A percentile compares a stretch with the other conserved stretches of the same genome.
These are phyloP conservation scores for Mycogone perniciosa DNA, from an alignment of 2,329 filamentous ascomycete species.

Conservation along the genomic window DNA sequence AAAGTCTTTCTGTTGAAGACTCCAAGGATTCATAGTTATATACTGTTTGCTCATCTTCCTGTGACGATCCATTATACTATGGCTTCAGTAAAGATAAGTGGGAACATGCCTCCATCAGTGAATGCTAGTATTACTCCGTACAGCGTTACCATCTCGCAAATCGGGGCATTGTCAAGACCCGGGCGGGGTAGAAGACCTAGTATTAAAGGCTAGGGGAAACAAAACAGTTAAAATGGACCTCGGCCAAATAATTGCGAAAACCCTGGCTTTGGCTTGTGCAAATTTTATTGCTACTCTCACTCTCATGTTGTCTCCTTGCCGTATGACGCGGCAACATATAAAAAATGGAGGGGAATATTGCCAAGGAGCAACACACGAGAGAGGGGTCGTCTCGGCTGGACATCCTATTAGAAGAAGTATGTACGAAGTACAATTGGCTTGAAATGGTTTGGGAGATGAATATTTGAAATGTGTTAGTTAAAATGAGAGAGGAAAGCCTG, in stretches of 20 bases:
- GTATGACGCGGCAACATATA: background rate
- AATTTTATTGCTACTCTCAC: background rate
- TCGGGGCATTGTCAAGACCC: background rate
- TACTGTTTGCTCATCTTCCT: background rate
- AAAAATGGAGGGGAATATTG: no score
- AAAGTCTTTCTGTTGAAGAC: no score
- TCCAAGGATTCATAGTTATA: no score
- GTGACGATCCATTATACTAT: no score
- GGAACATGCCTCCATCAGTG: background rate
- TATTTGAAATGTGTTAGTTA: no score
- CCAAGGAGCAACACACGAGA: background rate
- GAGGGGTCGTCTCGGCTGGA: background rate
- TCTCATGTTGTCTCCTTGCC: background rate
- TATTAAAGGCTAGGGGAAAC: no score
- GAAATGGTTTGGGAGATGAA: no score
- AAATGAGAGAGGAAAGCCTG: no score
- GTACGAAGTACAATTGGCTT: no score
- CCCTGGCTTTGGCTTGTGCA: slow-evolving; percentile 10
- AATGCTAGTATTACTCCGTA: background rate
- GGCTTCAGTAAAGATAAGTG: no score
- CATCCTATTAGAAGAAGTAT: background rate
- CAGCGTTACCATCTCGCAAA: background rate
- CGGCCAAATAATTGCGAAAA: background rate
- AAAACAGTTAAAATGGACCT: background rate
- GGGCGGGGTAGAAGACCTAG: background rate